These are phyloP conservation scores for Coemansia sp. DNA, from an alignment of 192 early-diverging fungal genomes.

Conservation along the genomic window DNA sequence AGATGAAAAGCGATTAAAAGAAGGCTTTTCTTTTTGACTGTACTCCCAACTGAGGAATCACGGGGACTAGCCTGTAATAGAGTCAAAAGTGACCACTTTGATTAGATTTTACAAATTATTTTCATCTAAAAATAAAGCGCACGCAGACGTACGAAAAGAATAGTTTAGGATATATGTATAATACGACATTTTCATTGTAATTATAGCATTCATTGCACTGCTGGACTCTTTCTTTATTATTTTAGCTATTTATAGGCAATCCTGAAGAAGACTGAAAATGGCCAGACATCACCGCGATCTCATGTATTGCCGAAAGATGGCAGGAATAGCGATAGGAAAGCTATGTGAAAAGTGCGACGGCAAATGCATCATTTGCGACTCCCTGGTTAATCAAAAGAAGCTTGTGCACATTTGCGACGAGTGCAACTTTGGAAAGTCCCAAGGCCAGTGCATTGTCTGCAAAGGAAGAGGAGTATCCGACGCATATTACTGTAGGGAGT, in stretches of 20 bases:
- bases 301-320: constrained; percentile 92
- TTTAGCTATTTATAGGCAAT: not conserved
- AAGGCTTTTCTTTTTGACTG: not conserved
- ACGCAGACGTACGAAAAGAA: no score
- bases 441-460: constrained; percentile 90
- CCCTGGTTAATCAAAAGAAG: constrained; percentile 88
- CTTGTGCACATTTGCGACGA: constrained; percentile 92
- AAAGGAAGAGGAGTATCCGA: constrained; percentile 86
- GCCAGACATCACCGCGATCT: constrained; percentile 88
- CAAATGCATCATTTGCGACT: constrained; percentile 95
- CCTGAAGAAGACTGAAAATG: constrained; percentile 46
- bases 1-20: not conserved
- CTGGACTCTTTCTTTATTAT: not conserved
- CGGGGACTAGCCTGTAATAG: not conserved
- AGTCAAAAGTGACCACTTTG: no score
- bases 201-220: no score
- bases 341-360: constrained; percentile 71
- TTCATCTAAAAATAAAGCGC: no score
- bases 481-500: constrained; percentile 93
- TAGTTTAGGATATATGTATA: no score
- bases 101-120: no score
- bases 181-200: no score
- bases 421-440: constrained; percentile 92
- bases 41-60: constrained; percentile 2
- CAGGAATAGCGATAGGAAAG: constrained; percentile 71